Conservation (phyloP, 108 stramenopile genomes). For the Skeletonema tropicum region DNA sequence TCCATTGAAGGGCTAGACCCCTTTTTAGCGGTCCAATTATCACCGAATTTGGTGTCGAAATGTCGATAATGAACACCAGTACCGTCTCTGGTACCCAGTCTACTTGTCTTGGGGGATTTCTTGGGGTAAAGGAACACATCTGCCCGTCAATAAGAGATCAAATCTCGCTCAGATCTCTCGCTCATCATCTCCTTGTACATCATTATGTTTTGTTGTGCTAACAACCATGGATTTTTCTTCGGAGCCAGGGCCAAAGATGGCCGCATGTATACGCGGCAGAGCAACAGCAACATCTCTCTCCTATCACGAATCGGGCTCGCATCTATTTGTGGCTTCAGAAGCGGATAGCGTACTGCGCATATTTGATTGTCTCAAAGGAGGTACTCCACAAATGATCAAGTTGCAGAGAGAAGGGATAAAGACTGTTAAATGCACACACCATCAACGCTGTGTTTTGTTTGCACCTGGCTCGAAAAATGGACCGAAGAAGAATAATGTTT, state of each 20-base stretch:
- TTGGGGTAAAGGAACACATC: too few relatives aligned
- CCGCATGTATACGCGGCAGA: conserved; percentile 60
- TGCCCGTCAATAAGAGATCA: too few relatives aligned
- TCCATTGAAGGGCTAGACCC: too few relatives aligned
- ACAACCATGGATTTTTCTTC: conserved; percentile 80
- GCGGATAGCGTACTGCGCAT: conserved; percentile 62
- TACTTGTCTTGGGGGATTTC: too few relatives aligned
- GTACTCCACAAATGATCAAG: conserved; percentile 42
- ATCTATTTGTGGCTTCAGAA: conserved; percentile 75
- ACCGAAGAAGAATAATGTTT: conserved; percentile 42
- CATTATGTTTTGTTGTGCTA: too few relatives aligned
- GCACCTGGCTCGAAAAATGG: conserved; percentile 42
- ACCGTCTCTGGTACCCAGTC: too few relatives aligned
- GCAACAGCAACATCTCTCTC: conserved; percentile 55
- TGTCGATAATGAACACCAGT: too few relatives aligned
- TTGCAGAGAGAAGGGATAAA: conserved; percentile 69
- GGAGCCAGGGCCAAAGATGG: conserved; percentile 67
- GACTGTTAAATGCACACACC: conserved; percentile 62
- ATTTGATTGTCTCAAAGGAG: conserved; percentile 62
- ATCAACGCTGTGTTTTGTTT: conserved; percentile 69
- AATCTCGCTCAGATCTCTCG: too few relatives aligned
- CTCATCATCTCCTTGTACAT: too few relatives aligned
- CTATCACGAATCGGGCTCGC: conserved; percentile 75
- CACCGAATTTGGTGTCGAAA: too few relatives aligned
- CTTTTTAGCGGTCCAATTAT: too few relatives aligned